Base-by-base conservation (phyloP, 2,329 filamentous ascomycete genomes). In the Bretziella fagacearum region DNA sequence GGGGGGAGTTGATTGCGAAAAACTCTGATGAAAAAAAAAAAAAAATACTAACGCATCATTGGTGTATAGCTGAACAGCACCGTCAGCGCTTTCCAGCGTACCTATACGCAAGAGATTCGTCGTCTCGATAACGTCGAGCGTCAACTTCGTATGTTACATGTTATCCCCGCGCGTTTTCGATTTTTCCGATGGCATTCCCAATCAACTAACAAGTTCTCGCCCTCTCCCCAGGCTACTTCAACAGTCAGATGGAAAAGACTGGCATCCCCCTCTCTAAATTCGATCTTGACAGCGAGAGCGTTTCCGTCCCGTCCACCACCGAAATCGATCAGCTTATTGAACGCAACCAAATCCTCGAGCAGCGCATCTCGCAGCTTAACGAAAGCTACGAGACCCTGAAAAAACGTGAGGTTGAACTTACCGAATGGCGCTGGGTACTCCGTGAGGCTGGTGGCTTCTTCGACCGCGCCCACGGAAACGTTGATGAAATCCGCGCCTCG, bases 361-460 rank as follows among this genome's bases (percentile, higher is more conserved):
- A 93, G 66, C 78, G 91, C 52, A 77, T 98, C 54, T 80, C 78
- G 50, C 89, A 87, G 55, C 68, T 98, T 52, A 96, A 96, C 62
- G 91, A 96, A 60, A 96, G 87, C 68, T 96, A 98, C 64, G 91
- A 98, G 68, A 95, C 86, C 13, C 66, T 98, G 62, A 96, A 96
- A 75, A 95, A 91, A 69, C 79, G 89, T 49, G 91, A 96, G 68
- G 84, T 93, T 51, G 91, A 98, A 62, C 71, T 98, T 57, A 93
- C 84, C 8, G 91, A 98, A 66, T 96, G 91, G 91, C 82, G 93
- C 58, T 96, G 89, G 85, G 93, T 98, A 44, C 66, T 98, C 50
- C 80, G 85, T 54, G 91, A 98, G 71, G 87, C 93, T 39, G 91
- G 91, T 33, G 85, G 87, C 55, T 98, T 98, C 67, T 98, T 98